Conservation (phyloP, 169 alveolate species). For the Plasmodium cynomolgi region DNA sequence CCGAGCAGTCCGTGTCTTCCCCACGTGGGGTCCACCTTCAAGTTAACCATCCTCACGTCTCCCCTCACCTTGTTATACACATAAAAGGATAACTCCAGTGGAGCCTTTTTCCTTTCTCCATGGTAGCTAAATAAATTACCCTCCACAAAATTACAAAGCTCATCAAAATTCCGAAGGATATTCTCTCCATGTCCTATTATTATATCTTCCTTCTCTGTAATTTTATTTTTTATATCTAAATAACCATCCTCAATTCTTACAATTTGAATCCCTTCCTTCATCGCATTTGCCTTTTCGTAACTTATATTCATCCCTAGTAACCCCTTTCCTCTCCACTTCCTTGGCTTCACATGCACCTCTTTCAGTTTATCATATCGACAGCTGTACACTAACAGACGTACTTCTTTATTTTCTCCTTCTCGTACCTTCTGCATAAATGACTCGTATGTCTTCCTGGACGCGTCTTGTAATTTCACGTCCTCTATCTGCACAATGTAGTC, state of each 20-base stretch:
- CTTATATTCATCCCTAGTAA: slow-evolving; percentile 81
- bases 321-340: slow-evolving; percentile 86
- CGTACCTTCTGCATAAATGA: slow-evolving; percentile 76
- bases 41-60: slow-evolving; percentile 73
- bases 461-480: slow-evolving; percentile 76
- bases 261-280: slow-evolving; percentile 83
- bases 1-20: slow-evolving; percentile 83
- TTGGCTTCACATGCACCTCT: slow-evolving; percentile 79
- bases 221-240: slow-evolving; percentile 78
- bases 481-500: slow-evolving; percentile 83
- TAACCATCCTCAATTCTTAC: slow-evolving; percentile 77
- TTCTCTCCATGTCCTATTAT: slow-evolving; percentile 75
- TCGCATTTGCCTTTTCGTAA: slow-evolving; percentile 77
- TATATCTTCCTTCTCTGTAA: slow-evolving; percentile 79
- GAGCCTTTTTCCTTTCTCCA: background rate
- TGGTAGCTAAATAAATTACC: background rate
- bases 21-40: slow-evolving; percentile 76
- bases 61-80: slow-evolving; percentile 80
- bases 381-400: slow-evolving; percentile 77
- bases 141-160: slow-evolving; percentile 9
- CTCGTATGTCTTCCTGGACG: slow-evolving; percentile 76
- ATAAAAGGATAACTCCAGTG: background rate
- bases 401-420: slow-evolving; percentile 76
- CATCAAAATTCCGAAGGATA: slow-evolving; percentile 49
- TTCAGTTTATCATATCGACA: slow-evolving; percentile 78